Evolutionary conservation across 192 early-diverging fungal genomes (phyloP).

Genomic region (Helicostylum pulchrum): DNA sequence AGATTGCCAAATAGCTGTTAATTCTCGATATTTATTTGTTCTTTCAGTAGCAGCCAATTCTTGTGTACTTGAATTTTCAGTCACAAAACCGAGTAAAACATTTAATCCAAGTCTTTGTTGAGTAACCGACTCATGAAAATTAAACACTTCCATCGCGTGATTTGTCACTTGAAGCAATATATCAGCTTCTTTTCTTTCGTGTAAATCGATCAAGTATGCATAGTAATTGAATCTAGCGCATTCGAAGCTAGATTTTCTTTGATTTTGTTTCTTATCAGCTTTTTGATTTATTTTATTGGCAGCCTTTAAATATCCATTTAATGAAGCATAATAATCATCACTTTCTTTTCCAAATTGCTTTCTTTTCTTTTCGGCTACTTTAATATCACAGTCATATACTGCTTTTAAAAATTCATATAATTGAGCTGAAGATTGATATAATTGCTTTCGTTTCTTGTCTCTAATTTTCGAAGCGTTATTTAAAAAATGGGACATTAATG

Average conservation of each 20-base stretch:
- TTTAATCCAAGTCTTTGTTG: slow-evolving; percentile 36
- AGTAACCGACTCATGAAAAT: slow-evolving; percentile 40
- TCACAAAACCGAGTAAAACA: slow-evolving; percentile 2
- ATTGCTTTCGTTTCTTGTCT: slow-evolving; percentile 5
- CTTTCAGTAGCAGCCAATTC: slow-evolving; percentile 48
- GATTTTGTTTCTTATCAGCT: slow-evolving; percentile 50
- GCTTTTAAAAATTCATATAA: slow-evolving; percentile 49
- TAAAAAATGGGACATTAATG: slow-evolving; percentile 29
- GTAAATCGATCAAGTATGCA: slow-evolving; percentile 48
- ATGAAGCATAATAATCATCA: slow-evolving; percentile 34
- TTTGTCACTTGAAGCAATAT: slow-evolving; percentile 50
- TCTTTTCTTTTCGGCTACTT: slow-evolving; percentile 53
- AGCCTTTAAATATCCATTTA: slow-evolving; percentile 52
- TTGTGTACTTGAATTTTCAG: slow-evolving; percentile 30
- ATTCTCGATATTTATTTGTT: slow-evolving; percentile 43
- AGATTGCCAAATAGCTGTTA: background rate
- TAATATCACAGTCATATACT: slow-evolving; percentile 58
- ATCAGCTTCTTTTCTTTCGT: slow-evolving; percentile 56
- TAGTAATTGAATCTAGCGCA: slow-evolving; percentile 59
- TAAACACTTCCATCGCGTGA: slow-evolving; percentile 49
- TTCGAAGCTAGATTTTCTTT: slow-evolving; percentile 57
- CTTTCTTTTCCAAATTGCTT: slow-evolving; percentile 42
- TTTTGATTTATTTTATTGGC: slow-evolving; percentile 21
- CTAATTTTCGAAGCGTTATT: slow-evolving; percentile 6
- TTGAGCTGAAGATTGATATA: background rate